Evolutionary conservation across 2,329 filamentous ascomycete species (phyloP).

Genomic region (Monosporascus sp.): DNA sequence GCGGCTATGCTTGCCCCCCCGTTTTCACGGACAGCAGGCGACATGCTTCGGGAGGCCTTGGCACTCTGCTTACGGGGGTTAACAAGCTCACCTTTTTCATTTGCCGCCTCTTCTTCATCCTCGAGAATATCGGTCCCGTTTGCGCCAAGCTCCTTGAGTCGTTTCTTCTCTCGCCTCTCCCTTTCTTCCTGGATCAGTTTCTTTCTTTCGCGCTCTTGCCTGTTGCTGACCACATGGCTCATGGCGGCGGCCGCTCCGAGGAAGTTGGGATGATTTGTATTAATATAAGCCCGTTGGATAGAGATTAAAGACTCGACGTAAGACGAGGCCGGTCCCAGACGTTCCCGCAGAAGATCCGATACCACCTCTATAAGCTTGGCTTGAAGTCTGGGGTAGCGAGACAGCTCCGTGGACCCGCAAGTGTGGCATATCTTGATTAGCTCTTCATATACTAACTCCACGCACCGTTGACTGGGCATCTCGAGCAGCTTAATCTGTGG

Average conservation of each 20-base stretch:
- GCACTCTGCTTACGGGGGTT: slow-evolving; percentile 55
- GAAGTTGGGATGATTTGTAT: slow-evolving; percentile 99
- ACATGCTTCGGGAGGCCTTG: slow-evolving; percentile 70
- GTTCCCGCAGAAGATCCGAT: slow-evolving; percentile 87
- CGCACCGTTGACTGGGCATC: slow-evolving; percentile 89
- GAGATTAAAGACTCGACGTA: slow-evolving; percentile 97
- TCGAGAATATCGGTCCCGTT: slow-evolving; percentile 68
- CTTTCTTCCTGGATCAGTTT: slow-evolving; percentile 74
- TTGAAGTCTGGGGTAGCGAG: slow-evolving; percentile 86
- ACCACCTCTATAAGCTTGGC: slow-evolving; percentile 98
- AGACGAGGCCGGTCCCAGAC: slow-evolving; percentile 78
- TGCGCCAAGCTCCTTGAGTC: slow-evolving; percentile 75
- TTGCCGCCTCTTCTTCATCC: slow-evolving; percentile 56
- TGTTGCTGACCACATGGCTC: slow-evolving; percentile 91
- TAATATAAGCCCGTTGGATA: slow-evolving; percentile 97
- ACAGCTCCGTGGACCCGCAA: slow-evolving; percentile 90
- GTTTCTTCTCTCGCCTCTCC: slow-evolving; percentile 75
- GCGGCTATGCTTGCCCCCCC: slow-evolving; percentile 55
- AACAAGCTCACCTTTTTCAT: slow-evolving; percentile 50
- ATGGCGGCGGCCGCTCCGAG: slow-evolving; percentile 93
- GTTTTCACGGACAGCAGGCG: slow-evolving; percentile 70
- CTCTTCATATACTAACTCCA: slow-evolving; percentile 97
- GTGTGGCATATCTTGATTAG: slow-evolving; percentile 99
- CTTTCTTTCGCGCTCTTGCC: slow-evolving; percentile 90
- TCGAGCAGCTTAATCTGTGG: slow-evolving; percentile 97